Conservation (phyloP, 2,329 filamentous ascomycete genomes). For the Stagonosporopsis chrysanthemi region DNA sequence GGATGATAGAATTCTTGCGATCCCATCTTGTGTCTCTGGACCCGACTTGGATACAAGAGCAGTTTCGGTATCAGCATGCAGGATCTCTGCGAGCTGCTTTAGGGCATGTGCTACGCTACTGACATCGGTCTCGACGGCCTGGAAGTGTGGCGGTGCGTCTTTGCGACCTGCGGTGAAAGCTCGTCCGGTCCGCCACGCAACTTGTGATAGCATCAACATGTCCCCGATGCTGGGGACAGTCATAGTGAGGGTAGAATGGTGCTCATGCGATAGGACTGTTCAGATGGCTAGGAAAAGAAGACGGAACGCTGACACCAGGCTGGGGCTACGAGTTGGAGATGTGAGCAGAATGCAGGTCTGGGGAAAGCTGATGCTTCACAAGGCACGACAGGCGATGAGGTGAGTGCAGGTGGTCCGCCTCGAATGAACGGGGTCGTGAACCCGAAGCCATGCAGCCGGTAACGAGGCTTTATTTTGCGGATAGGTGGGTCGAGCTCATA, state of each 20-base stretch:
- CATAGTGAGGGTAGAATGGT: conserved; percentile 27
- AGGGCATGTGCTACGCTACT: conserved; percentile 53
- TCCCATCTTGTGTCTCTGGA: conserved; percentile 44
- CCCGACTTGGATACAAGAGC: conserved; percentile 44
- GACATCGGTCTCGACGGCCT: conserved; percentile 53
- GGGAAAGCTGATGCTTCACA: conserved; percentile 35
- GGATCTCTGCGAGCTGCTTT: conserved; percentile 55
- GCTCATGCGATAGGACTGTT: background rate
- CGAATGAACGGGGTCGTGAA: conserved; percentile 18
- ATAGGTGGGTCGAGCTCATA: conserved; percentile 23
- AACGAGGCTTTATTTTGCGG: conserved; percentile 22
- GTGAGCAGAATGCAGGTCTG: conserved; percentile 12
- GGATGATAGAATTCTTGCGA: conserved; percentile 51
- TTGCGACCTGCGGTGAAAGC: conserved; percentile 54
- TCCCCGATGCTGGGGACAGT: conserved; percentile 51
- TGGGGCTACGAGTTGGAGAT: background rate
- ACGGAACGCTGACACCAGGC: too few relatives aligned
- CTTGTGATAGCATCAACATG: conserved; percentile 56
- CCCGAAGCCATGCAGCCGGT: conserved; percentile 35
- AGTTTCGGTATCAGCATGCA: conserved; percentile 48
- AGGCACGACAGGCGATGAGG: conserved; percentile 25
- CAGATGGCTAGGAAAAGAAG: background rate
- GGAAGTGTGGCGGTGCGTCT: conserved; percentile 52
- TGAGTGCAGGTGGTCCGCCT: conserved; percentile 18
- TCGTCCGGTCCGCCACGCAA: conserved; percentile 55